Evolutionary conservation across 768 basidiomycete genomes (phyloP).

Genomic region (Lactarius indigo): DNA sequence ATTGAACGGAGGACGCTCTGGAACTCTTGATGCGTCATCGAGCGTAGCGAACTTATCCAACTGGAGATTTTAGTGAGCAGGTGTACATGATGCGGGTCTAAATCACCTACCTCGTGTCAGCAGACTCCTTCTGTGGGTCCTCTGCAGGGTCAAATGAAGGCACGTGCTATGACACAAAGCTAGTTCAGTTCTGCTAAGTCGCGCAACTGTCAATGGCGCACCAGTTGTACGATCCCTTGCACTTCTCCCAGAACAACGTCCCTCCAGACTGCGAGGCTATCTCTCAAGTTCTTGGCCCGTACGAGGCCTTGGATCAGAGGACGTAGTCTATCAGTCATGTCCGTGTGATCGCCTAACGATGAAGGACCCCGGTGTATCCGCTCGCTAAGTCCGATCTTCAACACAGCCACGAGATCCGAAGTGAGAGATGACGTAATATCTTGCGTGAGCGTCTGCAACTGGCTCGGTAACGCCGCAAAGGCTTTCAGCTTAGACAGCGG

Average conservation of each 20-base stretch:
- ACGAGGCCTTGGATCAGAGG: conserved; percentile 77
- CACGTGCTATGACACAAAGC: conserved; percentile 43
- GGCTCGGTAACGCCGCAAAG: conserved; percentile 70
- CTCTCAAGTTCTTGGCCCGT: conserved; percentile 66
- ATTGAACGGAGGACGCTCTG: conserved; percentile 55
- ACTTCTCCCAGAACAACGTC: conserved; percentile 64
- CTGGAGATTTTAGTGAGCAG: conserved; percentile 23
- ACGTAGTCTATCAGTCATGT: conserved; percentile 57
- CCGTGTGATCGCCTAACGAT: conserved; percentile 9
- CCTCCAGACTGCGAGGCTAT: conserved; percentile 66
- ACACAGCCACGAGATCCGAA: conserved; percentile 67
- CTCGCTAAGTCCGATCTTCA: conserved; percentile 62
- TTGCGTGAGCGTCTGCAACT: conserved; percentile 65
- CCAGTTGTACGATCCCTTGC: conserved; percentile 53
- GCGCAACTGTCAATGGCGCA: conserved; percentile 35
- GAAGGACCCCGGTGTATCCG: conserved; percentile 35
- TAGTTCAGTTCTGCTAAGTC: neutral
- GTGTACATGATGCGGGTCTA: neutral
- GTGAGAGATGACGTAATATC: conserved; percentile 78
- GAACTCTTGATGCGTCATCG: conserved; percentile 69
- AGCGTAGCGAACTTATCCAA: conserved; percentile 55
- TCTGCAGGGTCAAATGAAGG: conserved; percentile 57
- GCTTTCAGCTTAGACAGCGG: conserved; percentile 68
- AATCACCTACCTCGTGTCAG: conserved; percentile 11
- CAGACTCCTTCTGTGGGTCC: conserved; percentile 36